Evolutionary conservation across 2,329 filamentous ascomycete species (phyloP).

Genomic region (Epichloe elymi): DNA sequence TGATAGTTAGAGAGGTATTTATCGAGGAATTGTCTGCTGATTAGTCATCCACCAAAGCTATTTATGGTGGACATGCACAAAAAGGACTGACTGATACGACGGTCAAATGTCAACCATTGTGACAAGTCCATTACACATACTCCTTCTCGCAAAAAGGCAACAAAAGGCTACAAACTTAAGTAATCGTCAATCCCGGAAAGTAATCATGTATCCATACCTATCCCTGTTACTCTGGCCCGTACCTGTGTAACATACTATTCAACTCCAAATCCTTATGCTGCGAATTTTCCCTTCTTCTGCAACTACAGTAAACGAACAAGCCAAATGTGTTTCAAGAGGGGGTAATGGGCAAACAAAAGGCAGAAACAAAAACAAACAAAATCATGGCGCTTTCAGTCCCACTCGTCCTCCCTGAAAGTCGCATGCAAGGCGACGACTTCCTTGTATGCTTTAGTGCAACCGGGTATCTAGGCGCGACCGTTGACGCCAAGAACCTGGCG

Average conservation of each 20-base stretch:
- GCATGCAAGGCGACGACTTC: neutral
- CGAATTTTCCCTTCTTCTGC: neutral
- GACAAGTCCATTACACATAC: no score
- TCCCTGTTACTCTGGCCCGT: neutral
- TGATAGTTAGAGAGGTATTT: neutral
- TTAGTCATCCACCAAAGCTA: no score
- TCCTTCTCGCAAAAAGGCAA: neutral
- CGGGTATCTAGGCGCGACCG: neutral
- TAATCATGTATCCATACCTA: neutral
- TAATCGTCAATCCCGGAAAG: neutral
- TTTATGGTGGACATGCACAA: no score
- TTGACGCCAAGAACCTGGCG: constrained; percentile 26
- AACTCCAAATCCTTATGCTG: neutral
- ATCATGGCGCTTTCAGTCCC: neutral
- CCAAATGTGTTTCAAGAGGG: neutral
- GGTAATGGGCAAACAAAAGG: neutral
- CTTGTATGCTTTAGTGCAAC: neutral
- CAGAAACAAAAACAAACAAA: no score
- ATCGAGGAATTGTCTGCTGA: no score
- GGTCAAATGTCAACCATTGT: no score
- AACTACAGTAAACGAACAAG: neutral
- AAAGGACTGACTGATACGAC: no score
- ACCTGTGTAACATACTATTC: neutral
- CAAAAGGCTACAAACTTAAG: no score
- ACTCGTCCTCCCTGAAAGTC: neutral